These are phyloP conservation scores for Pseudogymnoascus verrucosus DNA, from an alignment of 2,329 filamentous ascomycete species.

Conservation along the genomic window DNA sequence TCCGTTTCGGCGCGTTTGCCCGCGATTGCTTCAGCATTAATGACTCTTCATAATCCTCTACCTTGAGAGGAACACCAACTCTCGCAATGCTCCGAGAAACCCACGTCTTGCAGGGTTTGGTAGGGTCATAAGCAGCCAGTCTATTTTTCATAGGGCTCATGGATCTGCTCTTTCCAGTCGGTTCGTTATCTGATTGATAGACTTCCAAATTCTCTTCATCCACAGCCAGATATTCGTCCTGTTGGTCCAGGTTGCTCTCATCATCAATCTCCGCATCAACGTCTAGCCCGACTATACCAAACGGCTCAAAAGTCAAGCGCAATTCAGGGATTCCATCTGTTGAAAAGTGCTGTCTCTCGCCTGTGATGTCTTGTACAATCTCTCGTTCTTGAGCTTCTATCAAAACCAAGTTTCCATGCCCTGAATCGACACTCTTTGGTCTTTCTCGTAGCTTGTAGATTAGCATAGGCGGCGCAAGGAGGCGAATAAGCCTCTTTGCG, in stretches of 20 bases:
- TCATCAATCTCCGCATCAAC: slow-evolving; percentile 60
- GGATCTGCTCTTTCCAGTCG: slow-evolving; percentile 11
- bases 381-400: slow-evolving; percentile 39
- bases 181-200: neutral
- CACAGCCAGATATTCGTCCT: slow-evolving; percentile 41
- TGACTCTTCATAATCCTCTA: slow-evolving; percentile 55
- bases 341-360: slow-evolving; percentile 59
- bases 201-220: slow-evolving; percentile 41
- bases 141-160: slow-evolving; percentile 28
- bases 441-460: slow-evolving; percentile 46
- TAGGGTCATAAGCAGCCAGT: slow-evolving; percentile 53
- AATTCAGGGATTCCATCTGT: slow-evolving; percentile 72
- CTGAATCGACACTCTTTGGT: slow-evolving; percentile 32
- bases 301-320: slow-evolving; percentile 68
- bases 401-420: slow-evolving; percentile 28
- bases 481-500: slow-evolving; percentile 75
- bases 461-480: slow-evolving; percentile 69
- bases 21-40: slow-evolving; percentile 9
- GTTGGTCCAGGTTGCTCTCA: slow-evolving; percentile 32
- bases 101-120: slow-evolving; percentile 59
- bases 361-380: slow-evolving; percentile 59
- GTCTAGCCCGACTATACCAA: slow-evolving; percentile 69
- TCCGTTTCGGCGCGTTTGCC: slow-evolving; percentile 21
- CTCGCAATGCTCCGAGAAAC: slow-evolving; percentile 56
- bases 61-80: slow-evolving; percentile 55